phyloP scores from a whole-genome alignment of 2,329 filamentous ascomycete genomes.

The Apiospora arundinis region DNA sequence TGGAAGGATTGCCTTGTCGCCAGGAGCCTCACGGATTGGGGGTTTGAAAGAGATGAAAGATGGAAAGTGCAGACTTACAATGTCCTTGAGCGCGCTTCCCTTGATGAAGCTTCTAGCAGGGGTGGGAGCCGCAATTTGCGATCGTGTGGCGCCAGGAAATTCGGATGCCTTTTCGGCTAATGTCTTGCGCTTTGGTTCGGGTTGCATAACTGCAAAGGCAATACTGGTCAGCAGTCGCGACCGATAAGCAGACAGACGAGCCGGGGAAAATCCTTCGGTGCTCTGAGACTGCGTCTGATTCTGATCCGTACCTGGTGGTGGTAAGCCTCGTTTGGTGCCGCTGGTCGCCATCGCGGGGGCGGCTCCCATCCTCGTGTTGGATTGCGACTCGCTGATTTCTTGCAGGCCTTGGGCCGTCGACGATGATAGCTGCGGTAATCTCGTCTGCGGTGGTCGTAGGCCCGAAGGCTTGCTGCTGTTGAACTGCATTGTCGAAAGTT shows the following conservation, averaged over 20 bases:
- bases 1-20: not conserved
- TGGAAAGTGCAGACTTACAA: slow-evolving; percentile 28
- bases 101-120: slow-evolving; percentile 52
- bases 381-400: slow-evolving; percentile 66
- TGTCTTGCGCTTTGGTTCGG: slow-evolving; percentile 67
- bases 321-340: slow-evolving; percentile 58
- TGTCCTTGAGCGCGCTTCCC: slow-evolving; percentile 47
- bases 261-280: not conserved
- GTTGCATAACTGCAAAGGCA: slow-evolving; percentile 51
- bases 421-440: slow-evolving; percentile 26
- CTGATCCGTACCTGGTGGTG: slow-evolving; percentile 48
- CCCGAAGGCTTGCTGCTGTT: slow-evolving; percentile 24
- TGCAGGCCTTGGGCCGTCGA: slow-evolving; percentile 46
- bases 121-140: slow-evolving; percentile 47
- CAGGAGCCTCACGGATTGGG: not conserved
- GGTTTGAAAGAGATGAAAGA: not conserved
- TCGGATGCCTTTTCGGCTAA: slow-evolving; percentile 62
- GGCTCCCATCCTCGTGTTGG: slow-evolving; percentile 58
- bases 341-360: slow-evolving; percentile 48
- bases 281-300: not conserved
- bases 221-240: slow-evolving; percentile 23
- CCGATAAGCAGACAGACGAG: not conserved
- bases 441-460: slow-evolving; percentile 22
- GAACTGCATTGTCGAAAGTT: slow-evolving; percentile 4
- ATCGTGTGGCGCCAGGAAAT: slow-evolving; percentile 46